These are phyloP conservation scores for Colletotrichum higginsianum DNA, from an alignment of 2,329 filamentous ascomycete genomes.

Conservation along the genomic window DNA sequence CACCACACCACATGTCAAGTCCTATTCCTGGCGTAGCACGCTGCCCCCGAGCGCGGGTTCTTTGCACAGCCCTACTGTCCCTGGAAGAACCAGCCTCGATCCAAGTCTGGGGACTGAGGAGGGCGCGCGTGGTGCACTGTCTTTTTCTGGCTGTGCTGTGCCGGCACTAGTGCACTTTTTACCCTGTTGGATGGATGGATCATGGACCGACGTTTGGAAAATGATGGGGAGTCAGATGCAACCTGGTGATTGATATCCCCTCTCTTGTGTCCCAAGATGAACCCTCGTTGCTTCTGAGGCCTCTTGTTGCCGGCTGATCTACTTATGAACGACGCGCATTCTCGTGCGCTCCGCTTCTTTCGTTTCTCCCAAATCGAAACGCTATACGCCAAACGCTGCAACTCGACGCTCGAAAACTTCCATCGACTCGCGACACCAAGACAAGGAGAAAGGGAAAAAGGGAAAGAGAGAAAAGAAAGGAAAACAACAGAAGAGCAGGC, in stretches of 20 bases:
- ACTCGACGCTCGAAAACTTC: slow-evolving; percentile 22
- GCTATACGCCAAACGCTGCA: not conserved
- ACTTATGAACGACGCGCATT: slow-evolving; percentile 7
- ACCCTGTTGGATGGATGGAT: slow-evolving; percentile 3
- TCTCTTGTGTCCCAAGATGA: not conserved
- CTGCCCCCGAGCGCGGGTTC: slow-evolving; percentile 31
- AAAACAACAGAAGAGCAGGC: slow-evolving; percentile 21
- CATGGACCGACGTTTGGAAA: slow-evolving; percentile 6
- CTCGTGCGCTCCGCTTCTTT: not conserved
- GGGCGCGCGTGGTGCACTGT: slow-evolving; percentile 10
- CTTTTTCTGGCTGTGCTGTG: slow-evolving; percentile 33
- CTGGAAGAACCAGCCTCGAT: slow-evolving; percentile 25
- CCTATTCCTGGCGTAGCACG: slow-evolving; percentile 40
- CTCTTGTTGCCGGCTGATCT: slow-evolving; percentile 7
- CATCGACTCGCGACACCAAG: slow-evolving; percentile 26
- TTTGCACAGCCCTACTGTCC: slow-evolving; percentile 42
- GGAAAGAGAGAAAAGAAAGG: slow-evolving; percentile 17
- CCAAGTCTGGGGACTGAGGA: slow-evolving; percentile 13
- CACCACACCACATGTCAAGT: slow-evolving; percentile 10
- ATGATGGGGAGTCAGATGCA: slow-evolving; percentile 12
- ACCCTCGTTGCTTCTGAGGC: slow-evolving; percentile 6
- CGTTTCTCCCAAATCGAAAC: not conserved
- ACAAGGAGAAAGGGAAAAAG: slow-evolving; percentile 22
- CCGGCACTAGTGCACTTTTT: slow-evolving; percentile 24
- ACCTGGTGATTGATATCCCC: not conserved